These are phyloP conservation scores for Halenospora varia DNA, from an alignment of 495 filamentous ascomycete species.

Conservation along the genomic window DNA sequence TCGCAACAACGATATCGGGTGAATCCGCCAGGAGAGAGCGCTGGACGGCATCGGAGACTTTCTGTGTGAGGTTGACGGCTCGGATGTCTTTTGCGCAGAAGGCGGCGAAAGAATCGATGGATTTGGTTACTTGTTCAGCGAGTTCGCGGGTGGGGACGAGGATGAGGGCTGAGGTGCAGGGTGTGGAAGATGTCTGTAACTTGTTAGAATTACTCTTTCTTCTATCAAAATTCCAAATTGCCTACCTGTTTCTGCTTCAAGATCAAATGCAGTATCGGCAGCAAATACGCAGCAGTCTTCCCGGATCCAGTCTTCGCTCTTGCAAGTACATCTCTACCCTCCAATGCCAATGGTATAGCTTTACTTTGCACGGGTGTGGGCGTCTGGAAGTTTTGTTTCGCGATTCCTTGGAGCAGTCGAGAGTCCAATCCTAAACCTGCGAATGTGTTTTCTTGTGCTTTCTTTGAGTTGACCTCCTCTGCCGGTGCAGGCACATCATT, in stretches of 20 bases:
- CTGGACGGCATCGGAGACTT: slow-evolving; percentile 80
- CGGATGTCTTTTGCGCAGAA: slow-evolving; percentile 84
- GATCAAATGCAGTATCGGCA: slow-evolving; percentile 79
- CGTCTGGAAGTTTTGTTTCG: slow-evolving; percentile 74
- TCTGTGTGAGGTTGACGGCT: slow-evolving; percentile 79
- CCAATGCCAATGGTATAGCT: slow-evolving; percentile 85
- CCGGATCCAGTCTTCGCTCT: slow-evolving; percentile 91
- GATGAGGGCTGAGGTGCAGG: slow-evolving; percentile 58
- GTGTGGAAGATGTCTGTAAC: slow-evolving; percentile 17
- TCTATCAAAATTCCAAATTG: no score
- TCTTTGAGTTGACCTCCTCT: slow-evolving; percentile 11
- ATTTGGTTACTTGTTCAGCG: slow-evolving; percentile 80
- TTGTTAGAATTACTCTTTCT: slow-evolving; percentile 6
- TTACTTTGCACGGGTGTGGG: slow-evolving; percentile 84
- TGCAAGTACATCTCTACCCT: slow-evolving; percentile 86
- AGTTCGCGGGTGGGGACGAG: slow-evolving; percentile 94
- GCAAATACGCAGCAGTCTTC: slow-evolving; percentile 96
- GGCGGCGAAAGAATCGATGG: slow-evolving; percentile 62
- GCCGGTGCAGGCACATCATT: slow-evolving; percentile 40
- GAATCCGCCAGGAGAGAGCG: slow-evolving; percentile 79
- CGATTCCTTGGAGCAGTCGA: slow-evolving; percentile 79
- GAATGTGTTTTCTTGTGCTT: slow-evolving; percentile 16
- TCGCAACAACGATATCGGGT: slow-evolving; percentile 87
- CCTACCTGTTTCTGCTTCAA: slow-evolving; percentile 70
- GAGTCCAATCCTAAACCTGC: slow-evolving; percentile 66